Percentiles rank a stretch among this genome's conserved stretches.
Evolutionary conservation across 371 early-diverging fungal genomes (phyloP).

Genomic region (Circinella umbellata): DNA sequence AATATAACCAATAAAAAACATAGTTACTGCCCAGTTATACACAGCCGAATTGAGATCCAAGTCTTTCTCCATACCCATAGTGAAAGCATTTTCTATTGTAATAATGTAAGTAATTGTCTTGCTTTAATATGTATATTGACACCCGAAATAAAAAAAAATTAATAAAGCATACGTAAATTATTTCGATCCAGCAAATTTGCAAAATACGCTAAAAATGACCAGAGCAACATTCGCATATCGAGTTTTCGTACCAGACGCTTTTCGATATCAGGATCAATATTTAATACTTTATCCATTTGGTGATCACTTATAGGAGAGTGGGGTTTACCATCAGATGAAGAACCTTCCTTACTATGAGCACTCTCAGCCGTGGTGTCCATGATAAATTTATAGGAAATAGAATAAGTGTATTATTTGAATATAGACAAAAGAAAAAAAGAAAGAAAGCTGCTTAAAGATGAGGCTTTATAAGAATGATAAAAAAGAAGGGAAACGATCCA

Average conservation of each 20-base stretch:
- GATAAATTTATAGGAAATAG: neutral
- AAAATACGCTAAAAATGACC: conserved; percentile 71
- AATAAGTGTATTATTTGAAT: too few relatives aligned
- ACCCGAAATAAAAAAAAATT: neutral
- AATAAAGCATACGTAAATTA: conserved; percentile 64
- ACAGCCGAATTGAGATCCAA: conserved; percentile 47
- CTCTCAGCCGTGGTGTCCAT: neutral
- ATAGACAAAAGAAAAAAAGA: neutral
- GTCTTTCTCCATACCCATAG: conserved; percentile 54
- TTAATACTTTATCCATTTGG: neutral
- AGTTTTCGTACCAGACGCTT: conserved; percentile 63
- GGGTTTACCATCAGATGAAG: neutral
- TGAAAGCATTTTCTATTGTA: conserved; percentile 42
- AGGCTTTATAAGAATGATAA: too few relatives aligned
- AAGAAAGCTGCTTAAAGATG: neutral
- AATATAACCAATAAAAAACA: conserved; percentile 77
- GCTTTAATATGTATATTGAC: too few relatives aligned
- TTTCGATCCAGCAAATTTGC: conserved; percentile 76
- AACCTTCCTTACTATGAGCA: neutral
- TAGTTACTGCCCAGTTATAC: conserved; percentile 68
- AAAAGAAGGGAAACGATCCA: neutral
- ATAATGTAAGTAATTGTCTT: neutral
- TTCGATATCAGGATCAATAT: conserved; percentile 23
- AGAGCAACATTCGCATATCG: conserved; percentile 69
- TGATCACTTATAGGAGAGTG: neutral